Evolutionary conservation across 2,329 filamentous ascomycete genomes (phyloP).

Genomic region (Diaporthe sp.): DNA sequence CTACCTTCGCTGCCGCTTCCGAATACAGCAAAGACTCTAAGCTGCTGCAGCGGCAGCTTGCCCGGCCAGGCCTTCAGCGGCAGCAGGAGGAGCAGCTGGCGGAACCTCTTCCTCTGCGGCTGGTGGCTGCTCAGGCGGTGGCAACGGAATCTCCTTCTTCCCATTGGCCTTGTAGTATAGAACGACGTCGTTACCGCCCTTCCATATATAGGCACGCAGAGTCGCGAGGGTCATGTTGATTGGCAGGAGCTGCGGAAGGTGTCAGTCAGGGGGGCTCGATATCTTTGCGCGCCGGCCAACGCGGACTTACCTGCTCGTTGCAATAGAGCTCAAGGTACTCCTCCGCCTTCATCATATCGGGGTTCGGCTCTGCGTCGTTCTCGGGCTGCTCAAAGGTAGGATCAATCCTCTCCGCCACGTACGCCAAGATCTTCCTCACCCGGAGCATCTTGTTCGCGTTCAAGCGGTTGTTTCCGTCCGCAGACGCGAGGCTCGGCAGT

Average conservation of each 20-base stretch:
- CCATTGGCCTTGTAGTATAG: constrained; percentile 94
- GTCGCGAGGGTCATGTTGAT: constrained; percentile 94
- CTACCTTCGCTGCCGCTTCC: background rate
- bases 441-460: constrained; percentile 98
- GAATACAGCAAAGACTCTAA: constrained; percentile 3
- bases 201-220: constrained; percentile 92
- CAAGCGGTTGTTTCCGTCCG: constrained; percentile 88
- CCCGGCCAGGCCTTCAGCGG: constrained; percentile 22
- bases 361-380: constrained; percentile 69
- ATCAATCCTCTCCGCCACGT: constrained; percentile 93
- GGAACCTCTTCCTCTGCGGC: constrained; percentile 26
- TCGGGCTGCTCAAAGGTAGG: constrained; percentile 54
- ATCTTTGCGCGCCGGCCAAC: too few species aligned
- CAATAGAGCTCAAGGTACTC: constrained; percentile 97
- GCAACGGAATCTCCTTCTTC: constrained; percentile 72
- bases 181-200: constrained; percentile 92
- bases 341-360: constrained; percentile 79
- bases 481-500: constrained; percentile 79
- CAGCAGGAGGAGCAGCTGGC: background rate
- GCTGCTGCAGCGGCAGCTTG: constrained; percentile 23
- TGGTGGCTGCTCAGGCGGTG: constrained; percentile 45
- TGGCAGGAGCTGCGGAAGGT: constrained; percentile 70
- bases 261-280: background rate
- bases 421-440: constrained; percentile 93
- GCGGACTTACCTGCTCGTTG: constrained; percentile 81